Evolutionary conservation across 495 filamentous ascomycete genomes (phyloP).

Genomic region (Podospora appendiculata): DNA sequence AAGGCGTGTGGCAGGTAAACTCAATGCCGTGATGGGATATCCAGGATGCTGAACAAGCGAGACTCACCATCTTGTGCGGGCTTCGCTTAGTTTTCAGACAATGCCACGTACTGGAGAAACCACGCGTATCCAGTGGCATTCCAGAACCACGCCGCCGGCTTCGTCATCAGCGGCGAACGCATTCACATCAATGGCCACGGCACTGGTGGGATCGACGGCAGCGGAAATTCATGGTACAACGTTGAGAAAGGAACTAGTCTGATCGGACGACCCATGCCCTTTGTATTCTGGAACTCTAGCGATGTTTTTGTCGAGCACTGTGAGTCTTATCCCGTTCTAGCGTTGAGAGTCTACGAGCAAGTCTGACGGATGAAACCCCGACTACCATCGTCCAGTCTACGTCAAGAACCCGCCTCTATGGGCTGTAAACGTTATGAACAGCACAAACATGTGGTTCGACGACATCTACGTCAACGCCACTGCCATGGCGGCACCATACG

Average conservation of each 20-base stretch:
- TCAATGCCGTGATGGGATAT: no score
- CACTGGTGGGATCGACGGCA: conserved; percentile 47
- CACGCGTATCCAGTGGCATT: conserved; percentile 47
- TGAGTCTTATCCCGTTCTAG: conserved; percentile 1
- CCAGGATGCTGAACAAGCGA: no score
- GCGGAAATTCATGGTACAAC: conserved; percentile 41
- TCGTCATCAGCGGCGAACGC: conserved; percentile 41
- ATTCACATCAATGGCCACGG: conserved; percentile 44
- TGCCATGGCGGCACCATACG: conserved; percentile 44
- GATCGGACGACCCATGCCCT: conserved; percentile 50
- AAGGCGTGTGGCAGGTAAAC: conserved; percentile 32
- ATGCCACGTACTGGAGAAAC: conserved; percentile 48
- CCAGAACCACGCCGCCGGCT: conserved; percentile 49
- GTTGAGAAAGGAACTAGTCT: conserved; percentile 33
- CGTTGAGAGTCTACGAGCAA: no score
- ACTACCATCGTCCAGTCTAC: conserved; percentile 20
- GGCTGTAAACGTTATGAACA: conserved; percentile 51
- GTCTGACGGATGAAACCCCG: no score
- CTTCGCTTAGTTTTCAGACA: conserved; percentile 31
- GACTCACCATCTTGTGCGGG: neutral
- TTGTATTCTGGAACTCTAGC: conserved; percentile 53
- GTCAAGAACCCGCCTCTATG: conserved; percentile 48
- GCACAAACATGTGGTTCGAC: conserved; percentile 45
- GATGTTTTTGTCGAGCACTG: conserved; percentile 45
- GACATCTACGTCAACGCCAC: conserved; percentile 46